A percentile compares a stretch with the other conserved stretches of the same genome.
Evolutionary conservation across 1,139 yeast species (phyloP).

Genomic region (Arxiozyma heterogenica): DNA sequence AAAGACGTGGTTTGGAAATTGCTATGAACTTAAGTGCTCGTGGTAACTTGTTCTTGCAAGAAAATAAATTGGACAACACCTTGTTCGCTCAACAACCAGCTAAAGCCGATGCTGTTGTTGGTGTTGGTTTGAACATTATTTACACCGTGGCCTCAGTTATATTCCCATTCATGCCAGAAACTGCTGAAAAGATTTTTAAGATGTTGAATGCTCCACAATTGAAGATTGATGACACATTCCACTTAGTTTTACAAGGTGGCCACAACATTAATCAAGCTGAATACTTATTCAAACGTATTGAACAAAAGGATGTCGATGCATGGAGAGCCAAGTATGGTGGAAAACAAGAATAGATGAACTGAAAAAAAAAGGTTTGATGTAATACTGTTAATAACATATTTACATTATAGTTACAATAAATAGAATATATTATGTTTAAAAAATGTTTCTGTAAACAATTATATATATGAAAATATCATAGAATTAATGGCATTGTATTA

Average conservation of each 20-base stretch:
- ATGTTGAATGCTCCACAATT: constrained; percentile 79
- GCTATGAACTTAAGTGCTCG: constrained; percentile 68
- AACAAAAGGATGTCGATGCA: constrained; percentile 74
- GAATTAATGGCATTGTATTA: background rate
- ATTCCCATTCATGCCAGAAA: constrained; percentile 86
- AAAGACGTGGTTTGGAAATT: constrained; percentile 63
- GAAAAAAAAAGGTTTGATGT: too few species aligned
- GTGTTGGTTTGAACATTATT: constrained; percentile 79
- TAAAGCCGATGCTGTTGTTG: constrained; percentile 85
- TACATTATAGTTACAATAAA: background rate
- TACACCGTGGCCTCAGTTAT: constrained; percentile 74
- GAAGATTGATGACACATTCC: constrained; percentile 68
- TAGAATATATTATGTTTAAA: background rate
- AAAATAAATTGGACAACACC: constrained; percentile 85
- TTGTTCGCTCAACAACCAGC: constrained; percentile 68
- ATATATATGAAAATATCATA: background rate
- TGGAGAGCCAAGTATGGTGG: constrained; percentile 89
- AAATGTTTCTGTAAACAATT: background rate
- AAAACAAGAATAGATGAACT: constrained; percentile 4
- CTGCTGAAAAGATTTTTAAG: constrained; percentile 56
- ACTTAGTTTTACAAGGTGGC: constrained; percentile 59
- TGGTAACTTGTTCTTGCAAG: constrained; percentile 86
- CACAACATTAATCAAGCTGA: constrained; percentile 89
- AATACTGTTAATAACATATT: too few species aligned
- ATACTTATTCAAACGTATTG: constrained; percentile 85